These are phyloP conservation scores for Colletotrichum viniferum DNA, from an alignment of 2,329 filamentous ascomycete species.

Conservation along the genomic window DNA sequence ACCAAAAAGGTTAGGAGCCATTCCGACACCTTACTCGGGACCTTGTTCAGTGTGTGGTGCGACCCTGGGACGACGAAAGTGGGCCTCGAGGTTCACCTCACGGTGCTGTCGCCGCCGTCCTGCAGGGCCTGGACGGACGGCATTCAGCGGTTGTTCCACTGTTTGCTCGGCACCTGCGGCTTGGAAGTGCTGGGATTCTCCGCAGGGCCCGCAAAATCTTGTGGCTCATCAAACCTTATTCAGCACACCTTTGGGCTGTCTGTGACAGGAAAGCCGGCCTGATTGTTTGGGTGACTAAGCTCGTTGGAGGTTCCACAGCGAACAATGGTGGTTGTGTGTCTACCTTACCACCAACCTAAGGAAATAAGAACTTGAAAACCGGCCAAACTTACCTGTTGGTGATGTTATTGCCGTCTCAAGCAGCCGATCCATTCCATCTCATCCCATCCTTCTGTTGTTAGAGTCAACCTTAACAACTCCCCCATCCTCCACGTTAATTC, in stretches of 20 bases:
- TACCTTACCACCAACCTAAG: too few relatives aligned
- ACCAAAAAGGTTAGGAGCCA: not conserved
- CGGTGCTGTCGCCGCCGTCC: not conserved
- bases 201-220: not conserved
- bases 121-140: not conserved
- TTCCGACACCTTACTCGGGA: not conserved
- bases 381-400: not conserved
- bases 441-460: not conserved
- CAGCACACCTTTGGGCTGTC: not conserved
- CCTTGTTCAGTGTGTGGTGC: not conserved
- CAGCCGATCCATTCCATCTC: not conserved
- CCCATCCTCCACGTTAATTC: not conserved
- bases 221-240: slow-evolving; percentile 21
- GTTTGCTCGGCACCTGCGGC: slow-evolving; percentile 9
- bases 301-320: not conserved
- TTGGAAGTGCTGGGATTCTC: not conserved
- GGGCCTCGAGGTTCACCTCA: not conserved
- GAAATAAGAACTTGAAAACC: not conserved
- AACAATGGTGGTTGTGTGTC: not conserved
- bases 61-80: not conserved
- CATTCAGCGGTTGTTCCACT: not conserved
- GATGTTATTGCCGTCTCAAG: not conserved
- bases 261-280: not conserved
- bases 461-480: not conserved
- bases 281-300: not conserved